Percentiles rank a stretch among this genome's conserved stretches.
These are phyloP conservation scores for Aspergillus ustus DNA, from an alignment of 2,329 filamentous ascomycete species.

Conservation along the genomic window DNA sequence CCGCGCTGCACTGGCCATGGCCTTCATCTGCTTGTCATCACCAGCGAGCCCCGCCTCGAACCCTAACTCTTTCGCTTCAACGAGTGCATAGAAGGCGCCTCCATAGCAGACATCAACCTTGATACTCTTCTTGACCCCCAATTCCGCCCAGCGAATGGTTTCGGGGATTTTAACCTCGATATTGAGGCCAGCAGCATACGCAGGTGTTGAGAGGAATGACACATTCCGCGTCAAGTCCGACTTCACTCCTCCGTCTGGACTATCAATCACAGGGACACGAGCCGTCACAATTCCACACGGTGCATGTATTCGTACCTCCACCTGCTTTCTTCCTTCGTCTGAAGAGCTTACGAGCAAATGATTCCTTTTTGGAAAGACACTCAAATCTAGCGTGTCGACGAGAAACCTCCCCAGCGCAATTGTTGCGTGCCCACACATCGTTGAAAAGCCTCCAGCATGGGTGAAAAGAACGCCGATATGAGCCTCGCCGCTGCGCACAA, in stretches of 20 bases:
- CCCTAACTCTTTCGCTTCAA: constrained; percentile 44
- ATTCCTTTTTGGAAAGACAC: constrained; percentile 45
- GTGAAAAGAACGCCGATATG: constrained; percentile 55
- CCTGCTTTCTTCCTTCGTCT: constrained; percentile 31
- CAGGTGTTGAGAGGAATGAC: constrained; percentile 49
- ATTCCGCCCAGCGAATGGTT: constrained; percentile 44
- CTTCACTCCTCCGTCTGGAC: constrained; percentile 25
- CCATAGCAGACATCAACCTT: constrained; percentile 47
- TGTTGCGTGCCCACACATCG: constrained; percentile 59
- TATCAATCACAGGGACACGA: constrained; percentile 42
- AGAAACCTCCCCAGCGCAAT: constrained; percentile 54
- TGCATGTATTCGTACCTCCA: constrained; percentile 47
- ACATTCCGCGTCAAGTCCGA: constrained; percentile 47
- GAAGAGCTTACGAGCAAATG: constrained; percentile 28
- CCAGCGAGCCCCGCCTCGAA: constrained; percentile 29
- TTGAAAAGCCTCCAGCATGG: constrained; percentile 55
- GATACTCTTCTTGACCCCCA: constrained; percentile 33
- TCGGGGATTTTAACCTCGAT: constrained; percentile 37
- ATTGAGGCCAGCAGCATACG: constrained; percentile 43
- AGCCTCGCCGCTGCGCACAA: constrained; percentile 45
- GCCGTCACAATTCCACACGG: constrained; percentile 51
- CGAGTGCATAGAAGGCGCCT: constrained; percentile 51
- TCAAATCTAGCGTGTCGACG: constrained; percentile 46
- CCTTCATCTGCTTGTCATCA: background rate
- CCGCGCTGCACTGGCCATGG: constrained; percentile 26